phyloP scores from a whole-genome alignment of 129 eudicot genomes.

The Centrapalus pauciflorus region DNA sequence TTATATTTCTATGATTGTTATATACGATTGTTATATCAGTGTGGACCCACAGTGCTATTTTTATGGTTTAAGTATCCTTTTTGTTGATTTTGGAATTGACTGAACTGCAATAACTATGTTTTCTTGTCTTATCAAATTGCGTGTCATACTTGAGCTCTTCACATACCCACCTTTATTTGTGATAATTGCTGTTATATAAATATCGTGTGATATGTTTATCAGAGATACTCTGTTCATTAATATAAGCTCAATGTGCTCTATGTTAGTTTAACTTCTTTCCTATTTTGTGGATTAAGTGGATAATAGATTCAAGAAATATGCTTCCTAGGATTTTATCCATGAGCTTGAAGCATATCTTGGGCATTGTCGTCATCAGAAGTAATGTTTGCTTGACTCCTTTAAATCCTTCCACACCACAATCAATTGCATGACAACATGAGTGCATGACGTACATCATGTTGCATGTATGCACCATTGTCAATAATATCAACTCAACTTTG shows the following conservation, averaged over 20 bases:
- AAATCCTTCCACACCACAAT: no score
- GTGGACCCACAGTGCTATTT: not conserved
- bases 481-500: not conserved
- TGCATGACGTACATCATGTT: not conserved
- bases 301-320: constrained; percentile 2
- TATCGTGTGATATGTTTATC: not conserved
- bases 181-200: not conserved
- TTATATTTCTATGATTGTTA: no score
- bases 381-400: no score
- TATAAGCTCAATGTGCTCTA: not conserved
- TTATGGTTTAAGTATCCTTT: not conserved
- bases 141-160: not conserved
- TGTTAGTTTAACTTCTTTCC: not conserved
- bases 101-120: not conserved
- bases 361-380: not conserved
- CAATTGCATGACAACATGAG: not conserved
- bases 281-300: not conserved
- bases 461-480: constrained; percentile 13
- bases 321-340: not conserved
- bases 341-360: constrained; percentile 5
- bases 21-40: not conserved
- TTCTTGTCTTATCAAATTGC: not conserved
- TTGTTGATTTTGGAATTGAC: not conserved
- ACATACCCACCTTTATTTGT: not conserved
- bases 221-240: constrained; percentile 6